Conservation (phyloP, 1,284 basidiomycete species). For the Neonothopanus nambi region DNA sequence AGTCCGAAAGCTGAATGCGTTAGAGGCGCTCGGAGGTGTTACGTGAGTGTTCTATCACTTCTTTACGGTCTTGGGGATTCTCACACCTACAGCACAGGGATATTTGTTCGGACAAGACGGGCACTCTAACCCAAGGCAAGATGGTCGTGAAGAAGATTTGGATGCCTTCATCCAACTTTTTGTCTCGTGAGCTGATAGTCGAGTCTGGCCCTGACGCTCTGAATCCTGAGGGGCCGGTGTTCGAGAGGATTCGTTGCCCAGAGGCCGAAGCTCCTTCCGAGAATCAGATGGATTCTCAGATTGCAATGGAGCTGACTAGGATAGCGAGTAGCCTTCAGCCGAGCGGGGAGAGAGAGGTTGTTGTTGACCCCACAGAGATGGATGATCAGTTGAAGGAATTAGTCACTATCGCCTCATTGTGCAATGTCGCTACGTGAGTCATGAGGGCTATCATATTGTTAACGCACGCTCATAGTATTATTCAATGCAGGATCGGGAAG, state of each 20-base stretch:
- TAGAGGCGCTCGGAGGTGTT: slow-evolving; percentile 12
- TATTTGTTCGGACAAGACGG: slow-evolving; percentile 67
- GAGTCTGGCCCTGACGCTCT: slow-evolving; percentile 32
- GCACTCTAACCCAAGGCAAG: slow-evolving; percentile 59
- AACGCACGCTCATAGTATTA: not conserved
- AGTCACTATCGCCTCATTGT: slow-evolving; percentile 33
- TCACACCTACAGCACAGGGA: slow-evolving; percentile 27
- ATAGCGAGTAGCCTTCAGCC: no score
- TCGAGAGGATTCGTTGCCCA: not conserved
- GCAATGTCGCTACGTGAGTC: slow-evolving; percentile 38
- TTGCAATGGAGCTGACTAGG: not conserved
- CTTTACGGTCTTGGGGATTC: no score
- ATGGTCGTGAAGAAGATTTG: slow-evolving; percentile 60
- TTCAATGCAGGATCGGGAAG: slow-evolving; percentile 29
- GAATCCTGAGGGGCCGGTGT: slow-evolving; percentile 23
- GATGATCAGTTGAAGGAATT: slow-evolving; percentile 28
- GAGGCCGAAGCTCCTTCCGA: no score
- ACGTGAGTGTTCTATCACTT: slow-evolving; percentile 1
- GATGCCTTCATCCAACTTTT: slow-evolving; percentile 40
- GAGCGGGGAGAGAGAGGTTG: slow-evolving; percentile 15
- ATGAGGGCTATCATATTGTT: not conserved
- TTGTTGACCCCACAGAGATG: slow-evolving; percentile 26
- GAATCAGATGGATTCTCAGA: not conserved
- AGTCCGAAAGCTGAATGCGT: slow-evolving; percentile 9
- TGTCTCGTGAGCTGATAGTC: slow-evolving; percentile 18